Conservation (phyloP, 306 rosid species). For the Medicago truncatula region MtrunA17r5.0-ANR NC_053043.1:2426501-2427000, state of each 20-base stretch:
- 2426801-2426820: neutral
- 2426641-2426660: too few species aligned
- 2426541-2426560: neutral
- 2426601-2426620: neutral
- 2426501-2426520: too few species aligned
- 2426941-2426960: conserved; percentile 1
- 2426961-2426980: neutral
- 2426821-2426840: neutral
- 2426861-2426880: neutral
- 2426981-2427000: neutral
- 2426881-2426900: neutral
- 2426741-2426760: too few species aligned
- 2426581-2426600: too few species aligned
- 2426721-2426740: too few species aligned
- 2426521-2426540: neutral
- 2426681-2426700: too few species aligned
- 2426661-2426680: too few species aligned
- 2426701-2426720: too few species aligned
- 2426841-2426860: neutral
- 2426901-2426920: neutral
- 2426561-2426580: neutral
- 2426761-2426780: too few species aligned
- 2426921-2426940: neutral
- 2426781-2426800: neutral
- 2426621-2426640: neutral